Base-by-base conservation (phyloP, 202 grass and related monocot species). In the Musa balbisiana region DNA sequence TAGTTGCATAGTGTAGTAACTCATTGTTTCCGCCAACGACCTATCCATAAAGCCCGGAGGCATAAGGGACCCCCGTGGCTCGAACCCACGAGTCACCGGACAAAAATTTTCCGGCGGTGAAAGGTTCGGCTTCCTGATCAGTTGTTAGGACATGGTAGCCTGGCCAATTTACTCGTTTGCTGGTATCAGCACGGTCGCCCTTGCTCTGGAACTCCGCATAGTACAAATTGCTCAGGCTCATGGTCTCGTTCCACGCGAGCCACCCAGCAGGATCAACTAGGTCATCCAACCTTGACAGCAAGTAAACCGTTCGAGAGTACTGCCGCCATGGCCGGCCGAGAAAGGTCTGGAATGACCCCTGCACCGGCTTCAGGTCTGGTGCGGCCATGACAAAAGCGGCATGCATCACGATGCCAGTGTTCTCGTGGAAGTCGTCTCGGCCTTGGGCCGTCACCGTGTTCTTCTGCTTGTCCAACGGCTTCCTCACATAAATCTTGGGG, bases 261-360 rank as follows among this genome's bases (percentile, higher is more conserved):
- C 72, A 74, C 53, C 72, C 72, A 16, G 72, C 72, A 21, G 53
- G 25, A 26, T 58, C 24, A 10, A 74, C 60, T 6, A 53, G 22
- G 53, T 14, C 15, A 11, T 74, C 72, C 53, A 74, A 10, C 2
- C 8, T 10, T 0, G 72, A 24, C 23, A 29, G 22, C 72, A 74
- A 58, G 50, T 58, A 52, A 52, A 74, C 53, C 22, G 72, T 74
- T 24, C 72, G 27, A 52, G 72, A 55, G 72, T 74, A 59, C 53
- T 43, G 17, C 72, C n/a, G 9, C 72, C 72, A 74, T 4, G 72
- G 72, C 53, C 72, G 72, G 52, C 72, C 72, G 8, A 74, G 72
- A 22, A n/a, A 74, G 13, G 72, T 60, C 25, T 8, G 12, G 72
- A 53, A 33, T 4, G 72, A 53, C 22, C 53, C 72, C 25, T 74